A percentile compares a stretch with the other conserved stretches of the same genome.
phyloP scores from a whole-genome alignment of 1,284 basidiomycete species.

The Apiotrichum mycotoxinovorans region DNA sequence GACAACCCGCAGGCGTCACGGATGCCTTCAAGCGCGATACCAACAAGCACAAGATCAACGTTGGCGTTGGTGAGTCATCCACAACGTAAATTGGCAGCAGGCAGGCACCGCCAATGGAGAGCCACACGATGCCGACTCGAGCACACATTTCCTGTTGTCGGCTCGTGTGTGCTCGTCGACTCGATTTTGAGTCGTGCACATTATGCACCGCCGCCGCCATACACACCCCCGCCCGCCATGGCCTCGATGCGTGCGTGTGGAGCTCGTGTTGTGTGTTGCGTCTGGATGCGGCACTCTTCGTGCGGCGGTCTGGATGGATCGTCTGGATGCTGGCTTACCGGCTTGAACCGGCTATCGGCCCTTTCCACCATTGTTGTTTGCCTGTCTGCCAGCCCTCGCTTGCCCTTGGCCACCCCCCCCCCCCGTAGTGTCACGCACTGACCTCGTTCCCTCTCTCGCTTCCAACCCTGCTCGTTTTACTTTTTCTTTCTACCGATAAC shows the following conservation, averaged over 20 bases:
- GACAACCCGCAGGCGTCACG: slow-evolving; percentile 20
- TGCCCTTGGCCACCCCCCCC: neutral
- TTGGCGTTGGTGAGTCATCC: slow-evolving; percentile 69
- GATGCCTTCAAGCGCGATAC: slow-evolving; percentile 59
- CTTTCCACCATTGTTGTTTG: neutral
- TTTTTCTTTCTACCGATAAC: neutral
- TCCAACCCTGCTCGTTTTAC: neutral
- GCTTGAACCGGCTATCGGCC: neutral
- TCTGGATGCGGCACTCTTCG: neutral
- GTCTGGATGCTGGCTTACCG: neutral
- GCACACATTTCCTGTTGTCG: too few relatives aligned
- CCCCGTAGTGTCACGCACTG: neutral
- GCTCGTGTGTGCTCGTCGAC: neutral
- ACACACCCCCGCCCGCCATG: neutral
- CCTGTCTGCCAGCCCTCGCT: neutral
- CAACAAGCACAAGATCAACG: slow-evolving; percentile 93
- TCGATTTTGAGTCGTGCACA: too few relatives aligned
- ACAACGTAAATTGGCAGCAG: neutral
- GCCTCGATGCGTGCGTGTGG: neutral
- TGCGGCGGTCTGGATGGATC: too few relatives aligned
- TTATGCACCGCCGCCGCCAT: neutral
- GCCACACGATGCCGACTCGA: neutral
- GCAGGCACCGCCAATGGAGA: neutral
- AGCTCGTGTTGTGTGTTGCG: too few relatives aligned
- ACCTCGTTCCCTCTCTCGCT: slow-evolving; percentile 1